Conservation (phyloP, 768 basidiomycete genomes). For the Trametes maxima region DNA sequence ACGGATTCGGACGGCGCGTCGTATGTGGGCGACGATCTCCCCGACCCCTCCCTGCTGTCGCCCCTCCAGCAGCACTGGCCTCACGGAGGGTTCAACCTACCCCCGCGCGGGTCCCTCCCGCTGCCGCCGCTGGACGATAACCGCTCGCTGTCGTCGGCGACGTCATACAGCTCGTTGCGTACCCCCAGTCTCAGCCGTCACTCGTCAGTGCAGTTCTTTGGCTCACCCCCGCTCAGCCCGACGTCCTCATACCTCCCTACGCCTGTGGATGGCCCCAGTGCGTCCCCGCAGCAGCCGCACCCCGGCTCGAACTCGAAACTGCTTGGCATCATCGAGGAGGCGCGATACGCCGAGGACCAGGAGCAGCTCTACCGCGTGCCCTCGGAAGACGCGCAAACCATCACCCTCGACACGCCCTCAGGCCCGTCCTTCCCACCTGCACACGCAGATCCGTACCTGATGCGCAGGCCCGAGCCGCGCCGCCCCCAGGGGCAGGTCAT, state of each 20-base stretch:
- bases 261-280: constrained; percentile 33
- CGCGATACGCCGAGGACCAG: constrained; percentile 24
- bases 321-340: constrained; percentile 45
- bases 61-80: constrained; percentile 22
- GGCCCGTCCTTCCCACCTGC: not conserved
- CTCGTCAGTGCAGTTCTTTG: constrained; percentile 35
- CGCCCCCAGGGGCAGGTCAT: not conserved
- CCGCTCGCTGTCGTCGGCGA: constrained; percentile 46
- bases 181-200: constrained; percentile 31
- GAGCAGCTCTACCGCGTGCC: constrained; percentile 11
- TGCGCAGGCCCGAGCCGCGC: constrained; percentile 15
- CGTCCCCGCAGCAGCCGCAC: not conserved
- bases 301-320: constrained; percentile 3
- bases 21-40: constrained; percentile 32
- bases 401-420: constrained; percentile 5
- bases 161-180: constrained; percentile 34
- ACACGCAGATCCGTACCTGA: not conserved
- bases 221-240: constrained; percentile 38
- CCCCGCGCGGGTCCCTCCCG: constrained; percentile 35
- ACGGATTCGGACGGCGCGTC: constrained; percentile 42
- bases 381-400: constrained; percentile 7
- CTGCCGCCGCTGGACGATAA: constrained; percentile 44
- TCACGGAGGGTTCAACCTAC: constrained; percentile 34
- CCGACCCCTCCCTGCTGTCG: constrained; percentile 27
- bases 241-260: constrained; percentile 32